Conservation (phyloP, 805 yeast genomes). For the Nakazawaea anatomiae region DNA sequence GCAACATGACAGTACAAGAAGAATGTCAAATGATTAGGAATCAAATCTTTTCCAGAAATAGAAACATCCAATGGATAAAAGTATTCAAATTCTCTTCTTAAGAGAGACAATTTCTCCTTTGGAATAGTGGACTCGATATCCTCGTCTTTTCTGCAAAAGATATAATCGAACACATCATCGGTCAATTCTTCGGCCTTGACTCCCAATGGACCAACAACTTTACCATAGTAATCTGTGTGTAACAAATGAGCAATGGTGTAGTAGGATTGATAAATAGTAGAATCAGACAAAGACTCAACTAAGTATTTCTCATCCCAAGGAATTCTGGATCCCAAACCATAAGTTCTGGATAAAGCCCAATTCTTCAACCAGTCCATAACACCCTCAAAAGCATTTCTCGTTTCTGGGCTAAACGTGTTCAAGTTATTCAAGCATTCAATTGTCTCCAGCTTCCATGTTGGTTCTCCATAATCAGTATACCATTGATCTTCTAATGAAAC, state of each 20-base stretch:
- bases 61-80: conserved; percentile 93
- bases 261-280: conserved; percentile 92
- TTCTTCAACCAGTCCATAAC: conserved; percentile 93
- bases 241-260: conserved; percentile 85
- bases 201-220: conserved; percentile 61
- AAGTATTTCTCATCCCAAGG: conserved; percentile 96
- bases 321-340: conserved; percentile 88
- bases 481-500: conserved; percentile 98
- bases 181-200: conserved; percentile 83
- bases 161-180: conserved; percentile 87
- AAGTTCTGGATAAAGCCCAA: conserved; percentile 97
- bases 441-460: conserved; percentile 76
- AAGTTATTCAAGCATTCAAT: conserved; percentile 68
- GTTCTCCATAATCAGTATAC: conserved; percentile 97
- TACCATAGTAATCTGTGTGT: conserved; percentile 84
- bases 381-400: conserved; percentile 87
- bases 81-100: conserved; percentile 94
- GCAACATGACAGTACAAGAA: conserved; percentile 92
- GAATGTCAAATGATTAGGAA: conserved; percentile 96
- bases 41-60: conserved; percentile 92
- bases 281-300: conserved; percentile 93
- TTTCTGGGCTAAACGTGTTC: conserved; percentile 78
- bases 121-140: conserved; percentile 55
- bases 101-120: conserved; percentile 51
- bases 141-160: conserved; percentile 68